A percentile compares a stretch with the other conserved stretches of the same genome.
phyloP scores from a whole-genome alignment of 768 basidiomycete genomes.

The Boletus sensibilis region DNA sequence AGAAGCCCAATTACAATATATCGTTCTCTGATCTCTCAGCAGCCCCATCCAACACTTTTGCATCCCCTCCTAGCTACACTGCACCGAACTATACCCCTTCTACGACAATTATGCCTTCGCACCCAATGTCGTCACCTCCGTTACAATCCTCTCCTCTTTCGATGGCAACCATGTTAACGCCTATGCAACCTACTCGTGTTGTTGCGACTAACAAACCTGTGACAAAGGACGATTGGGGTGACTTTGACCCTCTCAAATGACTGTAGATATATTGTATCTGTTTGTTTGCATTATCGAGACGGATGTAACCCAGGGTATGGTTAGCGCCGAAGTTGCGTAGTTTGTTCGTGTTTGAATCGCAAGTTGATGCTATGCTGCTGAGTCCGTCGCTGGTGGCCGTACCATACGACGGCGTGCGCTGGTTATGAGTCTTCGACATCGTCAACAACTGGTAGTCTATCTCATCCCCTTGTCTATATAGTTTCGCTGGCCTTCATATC shows the following conservation, averaged over 20 bases:
- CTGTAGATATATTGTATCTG: slow-evolving; percentile 5
- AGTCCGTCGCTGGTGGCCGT: background rate
- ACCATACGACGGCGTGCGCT: background rate
- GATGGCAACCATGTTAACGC: slow-evolving; percentile 57
- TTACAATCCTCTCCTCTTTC: slow-evolving; percentile 30
- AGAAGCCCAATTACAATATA: slow-evolving; percentile 61
- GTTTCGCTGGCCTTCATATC: too few relatives aligned
- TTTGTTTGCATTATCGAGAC: background rate
- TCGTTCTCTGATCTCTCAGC: slow-evolving; percentile 36
- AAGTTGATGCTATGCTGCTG: background rate
- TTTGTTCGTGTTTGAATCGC: slow-evolving; percentile 29
- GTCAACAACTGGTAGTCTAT: background rate
- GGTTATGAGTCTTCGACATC: slow-evolving; percentile 6
- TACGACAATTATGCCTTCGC: slow-evolving; percentile 18
- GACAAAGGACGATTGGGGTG: slow-evolving; percentile 72
- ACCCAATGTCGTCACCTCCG: slow-evolving; percentile 33
- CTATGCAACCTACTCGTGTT: slow-evolving; percentile 50
- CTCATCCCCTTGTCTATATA: background rate
- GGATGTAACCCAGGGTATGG: background rate
- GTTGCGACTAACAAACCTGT: slow-evolving; percentile 43
- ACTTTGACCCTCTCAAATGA: slow-evolving; percentile 67
- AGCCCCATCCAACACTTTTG: slow-evolving; percentile 15
- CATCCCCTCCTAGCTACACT: slow-evolving; percentile 14
- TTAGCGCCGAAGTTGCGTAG: background rate
- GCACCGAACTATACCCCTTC: slow-evolving; percentile 18